Percentiles rank a stretch among this genome's conserved stretches.
These are phyloP conservation scores for Casuarina glauca DNA, from an alignment of 306 rosid species.

Conservation along the genomic window DNA sequence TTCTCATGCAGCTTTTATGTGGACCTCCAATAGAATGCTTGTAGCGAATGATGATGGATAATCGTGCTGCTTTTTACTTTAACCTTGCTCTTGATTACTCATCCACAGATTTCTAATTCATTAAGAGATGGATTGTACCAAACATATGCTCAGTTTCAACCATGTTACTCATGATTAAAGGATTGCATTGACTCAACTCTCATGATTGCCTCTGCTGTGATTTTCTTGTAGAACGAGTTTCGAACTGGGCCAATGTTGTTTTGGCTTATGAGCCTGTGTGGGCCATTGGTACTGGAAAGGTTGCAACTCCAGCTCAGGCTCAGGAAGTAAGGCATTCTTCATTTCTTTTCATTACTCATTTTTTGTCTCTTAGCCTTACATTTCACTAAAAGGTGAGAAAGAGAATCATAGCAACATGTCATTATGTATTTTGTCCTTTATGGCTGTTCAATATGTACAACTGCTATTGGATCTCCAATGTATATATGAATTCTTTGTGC, in stretches of 20 bases:
- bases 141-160: not conserved
- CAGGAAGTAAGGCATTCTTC: constrained; percentile 43
- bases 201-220: constrained; percentile 24
- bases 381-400: not conserved
- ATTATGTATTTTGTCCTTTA: not conserved
- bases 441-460: not conserved
- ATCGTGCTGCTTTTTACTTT: not conserved
- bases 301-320: constrained; percentile 67
- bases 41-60: not conserved
- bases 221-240: constrained; percentile 35
- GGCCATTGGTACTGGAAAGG: constrained; percentile 96
- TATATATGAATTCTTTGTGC: not conserved
- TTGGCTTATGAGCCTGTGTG: constrained; percentile 91
- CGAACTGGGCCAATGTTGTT: constrained; percentile 69
- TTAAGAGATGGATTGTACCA: not conserved
- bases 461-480: not conserved
- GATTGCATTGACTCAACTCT: not conserved
- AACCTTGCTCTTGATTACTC: not conserved
- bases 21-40: not conserved
- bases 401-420: not conserved
- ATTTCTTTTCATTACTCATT: not conserved
- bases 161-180: not conserved
- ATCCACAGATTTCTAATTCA: not conserved
- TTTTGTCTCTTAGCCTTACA: not conserved
- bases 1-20: not conserved